phyloP scores from a whole-genome alignment of 2,329 filamentous ascomycete genomes.

The Stylonectria norvegica region DNA sequence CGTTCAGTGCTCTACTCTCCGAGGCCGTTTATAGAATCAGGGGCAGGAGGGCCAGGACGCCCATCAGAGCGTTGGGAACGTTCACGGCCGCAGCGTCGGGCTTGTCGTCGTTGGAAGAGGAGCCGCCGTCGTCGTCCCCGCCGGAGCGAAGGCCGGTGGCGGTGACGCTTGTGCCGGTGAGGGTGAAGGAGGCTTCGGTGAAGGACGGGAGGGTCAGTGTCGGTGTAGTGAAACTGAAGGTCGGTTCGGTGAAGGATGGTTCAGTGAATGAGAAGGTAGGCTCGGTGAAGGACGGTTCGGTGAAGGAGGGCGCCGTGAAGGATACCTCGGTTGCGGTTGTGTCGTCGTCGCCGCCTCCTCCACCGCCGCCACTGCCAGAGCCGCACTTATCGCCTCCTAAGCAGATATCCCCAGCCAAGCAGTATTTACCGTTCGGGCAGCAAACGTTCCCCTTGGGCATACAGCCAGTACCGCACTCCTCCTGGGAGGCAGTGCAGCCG shows the following conservation, averaged over 20 bases:
- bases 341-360: conserved; percentile 15
- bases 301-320: conserved; percentile 4
- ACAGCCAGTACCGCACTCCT: conserved; percentile 22
- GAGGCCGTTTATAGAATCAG: conserved; percentile 21
- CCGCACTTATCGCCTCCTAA: conserved; percentile 17
- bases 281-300: conserved; percentile 4
- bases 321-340: conserved; percentile 7
- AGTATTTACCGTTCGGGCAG: conserved; percentile 22
- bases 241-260: conserved; percentile 10
- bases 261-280: conserved; percentile 4
- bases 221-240: conserved; percentile 8
- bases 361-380: conserved; percentile 13
- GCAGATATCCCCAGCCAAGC: conserved; percentile 27
- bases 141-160: conserved; percentile 17
- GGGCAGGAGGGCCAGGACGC: conserved; percentile 23
- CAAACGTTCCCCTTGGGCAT: conserved; percentile 29
- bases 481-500: conserved; percentile 19
- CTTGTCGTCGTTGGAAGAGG: background rate
- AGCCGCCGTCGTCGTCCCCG: conserved; percentile 2
- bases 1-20: background rate
- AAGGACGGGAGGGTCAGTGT: background rate
- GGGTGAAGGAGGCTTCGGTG: background rate
- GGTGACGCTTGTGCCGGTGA: background rate
- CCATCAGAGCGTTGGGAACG: conserved; percentile 20
- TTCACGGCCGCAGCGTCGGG: conserved; percentile 14